Evolutionary conservation across 257 asterid species (phyloP).

Genomic region (Fraxinus pennsylvanica): DNA sequence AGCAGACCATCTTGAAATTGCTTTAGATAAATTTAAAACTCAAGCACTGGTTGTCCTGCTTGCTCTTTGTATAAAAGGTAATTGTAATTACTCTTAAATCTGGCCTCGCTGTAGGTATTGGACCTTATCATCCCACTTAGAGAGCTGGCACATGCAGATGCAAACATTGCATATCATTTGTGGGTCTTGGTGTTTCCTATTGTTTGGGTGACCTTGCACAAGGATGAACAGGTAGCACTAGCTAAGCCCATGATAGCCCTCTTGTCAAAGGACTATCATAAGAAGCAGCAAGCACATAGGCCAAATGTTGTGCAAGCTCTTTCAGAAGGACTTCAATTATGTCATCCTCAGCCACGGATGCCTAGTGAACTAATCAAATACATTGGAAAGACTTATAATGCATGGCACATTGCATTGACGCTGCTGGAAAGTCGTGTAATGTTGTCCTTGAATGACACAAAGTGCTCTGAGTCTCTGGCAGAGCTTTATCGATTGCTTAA

Average conservation of each 20-base stretch:
- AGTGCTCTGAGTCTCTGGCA: conserved; percentile 97
- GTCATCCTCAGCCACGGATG: conserved; percentile 99
- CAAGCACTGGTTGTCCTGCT: conserved; percentile 6
- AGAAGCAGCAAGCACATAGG: conserved; percentile 87
- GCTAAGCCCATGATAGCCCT: conserved; percentile 98
- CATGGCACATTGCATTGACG: conserved; percentile 92
- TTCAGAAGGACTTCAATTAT: conserved; percentile 94
- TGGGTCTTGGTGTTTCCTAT: conserved; percentile 99
- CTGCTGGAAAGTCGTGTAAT: conserved; percentile 97
- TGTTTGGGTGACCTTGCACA: conserved; percentile 98
- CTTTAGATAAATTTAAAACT: not conserved
- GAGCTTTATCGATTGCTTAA: conserved; percentile 96
- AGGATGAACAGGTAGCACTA: conserved; percentile 91
- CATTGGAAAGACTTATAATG: conserved; percentile 96
- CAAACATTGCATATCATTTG: conserved; percentile 90
- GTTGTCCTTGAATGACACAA: conserved; percentile 86
- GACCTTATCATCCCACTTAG: conserved; percentile 92
- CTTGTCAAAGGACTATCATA: conserved; percentile 94
- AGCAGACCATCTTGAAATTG: conserved; percentile 1
- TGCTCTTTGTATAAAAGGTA: conserved; percentile 13
- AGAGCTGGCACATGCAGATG: conserved; percentile 93
- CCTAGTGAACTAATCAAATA: conserved; percentile 96
- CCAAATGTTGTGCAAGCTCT: conserved; percentile 99
- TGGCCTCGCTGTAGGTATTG: conserved; percentile 58
- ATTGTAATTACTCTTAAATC: conserved; percentile 17